These are phyloP conservation scores for Canariomyces notabilis DNA, from an alignment of 2,329 filamentous ascomycete genomes.

Conservation along the genomic window DNA sequence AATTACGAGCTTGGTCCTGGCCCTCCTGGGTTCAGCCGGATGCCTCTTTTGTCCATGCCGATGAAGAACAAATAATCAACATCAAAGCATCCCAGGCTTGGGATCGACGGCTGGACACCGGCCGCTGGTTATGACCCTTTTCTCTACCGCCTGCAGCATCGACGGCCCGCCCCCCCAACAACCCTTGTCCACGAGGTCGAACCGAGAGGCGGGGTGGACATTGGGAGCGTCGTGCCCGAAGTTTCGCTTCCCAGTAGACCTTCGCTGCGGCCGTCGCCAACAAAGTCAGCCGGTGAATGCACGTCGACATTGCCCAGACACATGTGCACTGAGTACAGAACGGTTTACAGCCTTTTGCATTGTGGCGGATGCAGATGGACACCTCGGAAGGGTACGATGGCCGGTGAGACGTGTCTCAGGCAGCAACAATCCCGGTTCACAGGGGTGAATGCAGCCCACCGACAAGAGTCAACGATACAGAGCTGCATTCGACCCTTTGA, in stretches of 20 bases:
- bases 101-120: no score
- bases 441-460: not conserved
- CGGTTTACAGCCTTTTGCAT: constrained; percentile 12
- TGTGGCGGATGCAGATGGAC: not conserved
- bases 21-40: not conserved
- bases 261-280: no score
- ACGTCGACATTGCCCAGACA: not conserved
- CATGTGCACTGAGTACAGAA: constrained; percentile 4
- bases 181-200: constrained; percentile 6
- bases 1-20: no score
- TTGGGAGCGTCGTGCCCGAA: no score
- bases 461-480: not conserved
- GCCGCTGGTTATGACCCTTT: not conserved
- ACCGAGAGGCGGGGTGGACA: not conserved
- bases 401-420: not conserved
- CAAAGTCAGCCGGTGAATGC: constrained; percentile 3
- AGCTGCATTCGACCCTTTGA: not conserved
- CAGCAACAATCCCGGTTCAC: not conserved
- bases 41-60: not conserved
- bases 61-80: no score
- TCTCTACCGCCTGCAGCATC: constrained; percentile 4
- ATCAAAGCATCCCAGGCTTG: no score
- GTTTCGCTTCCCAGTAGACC: no score
- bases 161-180: constrained; percentile 4
- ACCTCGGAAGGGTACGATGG: not conserved